Percentiles rank a stretch among this genome's conserved stretches.
phyloP scores from a whole-genome alignment of 2,329 filamentous ascomycete species.

The Botryotinia globosa region DNA sequence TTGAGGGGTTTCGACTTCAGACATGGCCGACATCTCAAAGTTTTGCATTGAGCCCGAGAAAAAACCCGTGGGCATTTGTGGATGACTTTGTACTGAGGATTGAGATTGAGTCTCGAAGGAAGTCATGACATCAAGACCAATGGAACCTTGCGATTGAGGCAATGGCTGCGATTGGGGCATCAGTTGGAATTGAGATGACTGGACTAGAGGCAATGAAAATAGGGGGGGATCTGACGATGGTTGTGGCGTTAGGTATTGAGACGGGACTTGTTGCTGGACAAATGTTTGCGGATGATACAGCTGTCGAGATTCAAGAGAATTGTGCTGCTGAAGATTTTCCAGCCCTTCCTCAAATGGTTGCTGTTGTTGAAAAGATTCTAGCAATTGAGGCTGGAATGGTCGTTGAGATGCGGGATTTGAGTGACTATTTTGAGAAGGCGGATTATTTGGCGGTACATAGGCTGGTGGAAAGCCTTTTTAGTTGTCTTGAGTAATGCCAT shows the following conservation, averaged over 20 bases:
- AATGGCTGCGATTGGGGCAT: background rate
- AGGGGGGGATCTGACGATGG: background rate
- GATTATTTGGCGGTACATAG: no score
- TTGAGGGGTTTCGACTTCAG: background rate
- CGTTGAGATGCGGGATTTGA: background rate
- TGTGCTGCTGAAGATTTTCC: background rate
- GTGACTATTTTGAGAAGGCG: background rate
- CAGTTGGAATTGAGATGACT: background rate
- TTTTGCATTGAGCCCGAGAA: background rate
- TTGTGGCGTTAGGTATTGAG: background rate
- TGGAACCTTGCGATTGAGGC: background rate
- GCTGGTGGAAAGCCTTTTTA: background rate
- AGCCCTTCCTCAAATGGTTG: background rate
- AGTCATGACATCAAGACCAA: background rate
- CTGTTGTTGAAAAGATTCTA: background rate
- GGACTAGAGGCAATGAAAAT: background rate
- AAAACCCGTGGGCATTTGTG: background rate
- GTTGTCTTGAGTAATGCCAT: background rate
- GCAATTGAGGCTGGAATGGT: background rate
- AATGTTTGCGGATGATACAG: background rate
- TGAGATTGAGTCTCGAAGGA: background rate
- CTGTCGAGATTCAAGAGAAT: background rate
- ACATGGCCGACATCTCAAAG: background rate
- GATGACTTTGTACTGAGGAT: background rate
- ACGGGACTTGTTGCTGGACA: background rate